phyloP scores from a whole-genome alignment of 148 eudicot genomes.

The Polygonum maritimum region DNA sequence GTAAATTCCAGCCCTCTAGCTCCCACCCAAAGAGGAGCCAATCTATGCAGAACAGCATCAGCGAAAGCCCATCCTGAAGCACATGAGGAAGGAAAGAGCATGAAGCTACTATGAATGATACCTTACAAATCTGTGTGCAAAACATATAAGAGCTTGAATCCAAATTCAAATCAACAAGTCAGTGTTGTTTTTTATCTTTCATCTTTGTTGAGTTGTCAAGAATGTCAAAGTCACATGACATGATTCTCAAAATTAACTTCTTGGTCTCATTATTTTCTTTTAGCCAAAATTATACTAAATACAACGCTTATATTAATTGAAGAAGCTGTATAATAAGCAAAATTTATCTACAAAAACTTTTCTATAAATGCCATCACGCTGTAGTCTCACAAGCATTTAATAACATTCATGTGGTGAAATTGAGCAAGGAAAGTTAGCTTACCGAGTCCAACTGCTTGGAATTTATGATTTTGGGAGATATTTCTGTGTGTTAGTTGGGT shows the following conservation, averaged over 20 bases:
- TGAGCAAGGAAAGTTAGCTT: constrained; percentile 18
- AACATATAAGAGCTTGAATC: neutral
- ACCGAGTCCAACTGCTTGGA: constrained; percentile 99
- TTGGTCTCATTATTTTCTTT: neutral
- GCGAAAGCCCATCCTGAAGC: constrained; percentile 97
- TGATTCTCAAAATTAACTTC: neutral
- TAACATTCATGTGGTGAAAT: neutral
- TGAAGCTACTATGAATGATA: neutral
- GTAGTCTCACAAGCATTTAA: neutral
- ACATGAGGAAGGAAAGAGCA: constrained; percentile 13
- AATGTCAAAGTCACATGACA: neutral
- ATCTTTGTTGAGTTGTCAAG: neutral
- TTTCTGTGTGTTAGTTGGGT: constrained; percentile 94
- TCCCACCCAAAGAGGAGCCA: constrained; percentile 97
- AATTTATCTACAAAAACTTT: neutral
- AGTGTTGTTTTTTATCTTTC: neutral
- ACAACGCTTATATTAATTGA: neutral
- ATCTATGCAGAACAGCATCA: constrained; percentile 82
- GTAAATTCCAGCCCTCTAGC: constrained; percentile 96
- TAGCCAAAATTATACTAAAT: neutral
- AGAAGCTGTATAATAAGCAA: neutral
- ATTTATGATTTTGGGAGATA: constrained; percentile 95
- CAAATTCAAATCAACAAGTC: neutral
- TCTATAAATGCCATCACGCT: neutral
- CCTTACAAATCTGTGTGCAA: neutral